phyloP scores from a whole-genome alignment of 805 yeast genomes.

The Schwanniomyces pseudopolymorphus region DNA sequence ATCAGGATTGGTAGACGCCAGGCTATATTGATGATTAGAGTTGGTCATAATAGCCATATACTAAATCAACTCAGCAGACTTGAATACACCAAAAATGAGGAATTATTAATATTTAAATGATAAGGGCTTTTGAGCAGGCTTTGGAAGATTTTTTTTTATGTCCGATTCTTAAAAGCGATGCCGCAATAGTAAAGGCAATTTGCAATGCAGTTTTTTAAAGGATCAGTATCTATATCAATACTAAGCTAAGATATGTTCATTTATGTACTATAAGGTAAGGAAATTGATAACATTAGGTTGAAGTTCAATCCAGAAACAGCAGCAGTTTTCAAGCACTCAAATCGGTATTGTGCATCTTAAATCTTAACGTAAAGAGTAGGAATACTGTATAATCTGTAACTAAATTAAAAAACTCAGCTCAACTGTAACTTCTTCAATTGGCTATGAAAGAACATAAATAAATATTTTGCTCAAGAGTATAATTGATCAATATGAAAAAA shows the following conservation, averaged over 20 bases:
- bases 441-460: too few species aligned
- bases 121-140: background rate
- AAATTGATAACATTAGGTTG: background rate
- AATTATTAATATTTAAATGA: background rate
- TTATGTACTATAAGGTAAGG: background rate
- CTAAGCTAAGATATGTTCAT: background rate
- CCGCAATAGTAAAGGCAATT: background rate
- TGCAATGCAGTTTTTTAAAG: background rate
- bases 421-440: too few species aligned
- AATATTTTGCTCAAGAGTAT: too few species aligned
- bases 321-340: background rate
- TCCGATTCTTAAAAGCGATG: background rate
- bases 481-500: too few species aligned
- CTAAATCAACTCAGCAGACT: background rate
- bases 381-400: too few species aligned
- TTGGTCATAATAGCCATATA: background rate
- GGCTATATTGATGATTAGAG: background rate
- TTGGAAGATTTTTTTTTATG: background rate
- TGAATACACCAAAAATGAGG: background rate
- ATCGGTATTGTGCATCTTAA: too few species aligned
- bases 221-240: background rate
- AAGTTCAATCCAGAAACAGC: background rate
- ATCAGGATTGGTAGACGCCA: slow-evolving; percentile 1
- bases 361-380: too few species aligned
- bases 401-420: too few species aligned